Evolutionary conservation across 345 rosid species (phyloP).

Genomic region (Mangifera indica): DNA sequence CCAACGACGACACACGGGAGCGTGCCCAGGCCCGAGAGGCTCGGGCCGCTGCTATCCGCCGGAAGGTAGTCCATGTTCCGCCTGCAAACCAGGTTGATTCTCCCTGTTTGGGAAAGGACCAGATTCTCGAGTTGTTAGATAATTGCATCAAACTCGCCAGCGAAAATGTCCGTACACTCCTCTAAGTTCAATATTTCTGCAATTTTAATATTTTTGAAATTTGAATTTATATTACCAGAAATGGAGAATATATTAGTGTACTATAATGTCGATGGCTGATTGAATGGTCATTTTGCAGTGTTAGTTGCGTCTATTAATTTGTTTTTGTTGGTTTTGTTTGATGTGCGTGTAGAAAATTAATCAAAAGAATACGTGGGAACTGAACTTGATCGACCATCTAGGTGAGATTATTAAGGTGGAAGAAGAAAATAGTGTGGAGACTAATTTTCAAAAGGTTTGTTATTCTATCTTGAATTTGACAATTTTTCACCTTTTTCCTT

Average conservation of each 20-base stretch:
- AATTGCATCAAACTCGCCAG: conserved; percentile 95
- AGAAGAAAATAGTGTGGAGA: conserved; percentile 75
- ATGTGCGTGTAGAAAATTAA: conserved; percentile 64
- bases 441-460: conserved; percentile 88
- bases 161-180: conserved; percentile 59
- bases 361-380: conserved; percentile 89
- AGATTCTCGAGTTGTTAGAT: conserved; percentile 77
- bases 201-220: neutral
- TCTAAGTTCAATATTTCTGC: neutral
- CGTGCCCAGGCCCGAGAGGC: conserved; percentile 91
- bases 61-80: conserved; percentile 38
- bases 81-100: conserved; percentile 29
- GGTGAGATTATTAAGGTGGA: conserved; percentile 84
- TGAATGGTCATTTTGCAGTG: neutral
- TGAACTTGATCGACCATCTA: conserved; percentile 84
- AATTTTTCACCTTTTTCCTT: neutral
- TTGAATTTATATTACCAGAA: neutral
- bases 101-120: conserved; percentile 67
- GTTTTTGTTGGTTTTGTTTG: neutral
- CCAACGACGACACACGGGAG: conserved; percentile 78
- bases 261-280: neutral
- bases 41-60: conserved; percentile 80
- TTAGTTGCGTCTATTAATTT: neutral
- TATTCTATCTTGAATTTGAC: neutral
- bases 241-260: neutral